Percentiles rank a stretch among this genome's conserved stretches.
These are phyloP conservation scores for Hydnomerulius pinastri DNA, from an alignment of 768 basidiomycete species.

Conservation along the genomic window DNA sequence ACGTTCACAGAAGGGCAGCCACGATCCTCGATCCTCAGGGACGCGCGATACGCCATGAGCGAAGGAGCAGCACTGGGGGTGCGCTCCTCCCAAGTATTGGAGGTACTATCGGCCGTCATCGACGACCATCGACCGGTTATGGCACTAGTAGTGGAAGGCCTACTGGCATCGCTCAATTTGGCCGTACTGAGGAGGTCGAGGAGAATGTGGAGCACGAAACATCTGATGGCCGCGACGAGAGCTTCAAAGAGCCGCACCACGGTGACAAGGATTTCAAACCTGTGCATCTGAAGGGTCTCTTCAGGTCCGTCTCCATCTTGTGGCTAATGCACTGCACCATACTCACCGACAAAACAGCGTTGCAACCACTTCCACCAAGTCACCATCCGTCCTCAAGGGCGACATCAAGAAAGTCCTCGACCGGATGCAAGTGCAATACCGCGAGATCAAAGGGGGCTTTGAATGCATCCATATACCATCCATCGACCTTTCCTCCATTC, in stretches of 20 bases:
- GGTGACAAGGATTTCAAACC: conserved; percentile 85
- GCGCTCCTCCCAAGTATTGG: conserved; percentile 48
- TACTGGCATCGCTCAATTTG: conserved; percentile 48
- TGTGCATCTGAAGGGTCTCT: conserved; percentile 92
- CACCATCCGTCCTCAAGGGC: conserved; percentile 74
- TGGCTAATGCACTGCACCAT: conserved; percentile 2
- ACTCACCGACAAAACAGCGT: conserved; percentile 53
- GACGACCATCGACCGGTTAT: conserved; percentile 72
- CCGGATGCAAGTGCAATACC: conserved; percentile 93
- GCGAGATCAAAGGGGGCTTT: conserved; percentile 87
- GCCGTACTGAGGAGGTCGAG: conserved; percentile 48
- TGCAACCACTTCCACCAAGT: conserved; percentile 91
- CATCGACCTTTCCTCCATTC: conserved; percentile 84
- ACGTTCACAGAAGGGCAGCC: conserved; percentile 71
- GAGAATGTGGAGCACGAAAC: conserved; percentile 46
- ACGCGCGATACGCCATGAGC: conserved; percentile 63
- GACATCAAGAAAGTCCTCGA: conserved; percentile 89
- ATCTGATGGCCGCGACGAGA: conserved; percentile 41
- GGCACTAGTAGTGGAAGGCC: conserved; percentile 34
- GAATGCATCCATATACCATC: conserved; percentile 96
- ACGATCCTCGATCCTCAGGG: conserved; percentile 74
- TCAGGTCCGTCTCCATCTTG: conserved; percentile 57
- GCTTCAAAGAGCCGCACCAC: conserved; percentile 48
- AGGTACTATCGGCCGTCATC: conserved; percentile 65
- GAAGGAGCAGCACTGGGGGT: conserved; percentile 77